Base-by-base conservation (phyloP, 2,329 filamentous ascomycete species). In the Scedosporium apiospermum region DNA sequence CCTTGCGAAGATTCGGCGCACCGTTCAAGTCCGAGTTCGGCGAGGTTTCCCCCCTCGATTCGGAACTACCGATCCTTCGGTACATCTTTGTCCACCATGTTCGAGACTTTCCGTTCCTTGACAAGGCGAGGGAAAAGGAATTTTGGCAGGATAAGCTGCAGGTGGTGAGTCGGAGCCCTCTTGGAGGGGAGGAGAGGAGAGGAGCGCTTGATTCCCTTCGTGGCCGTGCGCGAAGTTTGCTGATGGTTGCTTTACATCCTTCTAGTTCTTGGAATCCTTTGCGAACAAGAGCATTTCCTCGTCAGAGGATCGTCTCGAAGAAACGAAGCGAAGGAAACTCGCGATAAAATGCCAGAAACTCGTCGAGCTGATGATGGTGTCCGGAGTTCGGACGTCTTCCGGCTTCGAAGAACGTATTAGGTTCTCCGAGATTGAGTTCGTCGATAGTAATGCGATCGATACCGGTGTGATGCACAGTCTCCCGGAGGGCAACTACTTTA, bases 111-210 rank as follows among this genome's bases (percentile, higher is more conserved):
- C 95, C 95, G 1, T 99, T 99, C 72, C 84, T 99, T 66, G 92
- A 99, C 76, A 91, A 96, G 80, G 95, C 95, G 23, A 89, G 86
- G 71, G 95, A 99, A 82, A 96, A 98, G 82, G 95, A 99, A 76
- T 99, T 99, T 71, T 99, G 95, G 95, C 95, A 99, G 77, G 92
- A 98, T 73, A 98, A 96, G 75, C 80, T 99, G 65, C 95, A 99
- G 79, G 85, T 93, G 72, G 91, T 96, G 77, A 68, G 89, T 87
- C 53, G 26, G 42, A 57, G 26, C 38, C 51, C 10, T 21, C 65
- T 60, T 18, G 46, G 16, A 9, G 3, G 16, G n/a, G 3, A n/a
- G 18, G 21, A 30, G 18, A 60, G n/a, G 27, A 9, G 3, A n/a
- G 18, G 21, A 30, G 18, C 21, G n/a, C n/a, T 23, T n/a, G 1